Percentiles rank a stretch among this genome's conserved stretches.
Evolutionary conservation across 2,329 filamentous ascomycete genomes (phyloP).

Genomic region (Fonsecaea pugnacius): DNA sequence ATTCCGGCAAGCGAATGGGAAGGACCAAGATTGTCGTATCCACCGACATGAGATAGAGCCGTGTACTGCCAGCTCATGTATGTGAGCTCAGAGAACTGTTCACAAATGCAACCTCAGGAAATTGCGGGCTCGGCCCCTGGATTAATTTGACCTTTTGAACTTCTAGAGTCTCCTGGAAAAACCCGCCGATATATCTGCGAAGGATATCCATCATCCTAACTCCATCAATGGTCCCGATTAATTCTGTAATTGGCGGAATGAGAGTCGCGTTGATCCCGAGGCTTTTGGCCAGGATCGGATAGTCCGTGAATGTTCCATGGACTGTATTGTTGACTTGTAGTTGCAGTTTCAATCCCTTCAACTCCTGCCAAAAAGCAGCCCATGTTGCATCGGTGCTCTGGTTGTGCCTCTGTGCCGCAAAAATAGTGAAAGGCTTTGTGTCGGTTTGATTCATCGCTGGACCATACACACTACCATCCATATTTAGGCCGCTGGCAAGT

Average conservation of each 20-base stretch:
- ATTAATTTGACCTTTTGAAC: constrained; percentile 28
- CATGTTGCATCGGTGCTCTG: constrained; percentile 27
- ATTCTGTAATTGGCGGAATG: constrained; percentile 9
- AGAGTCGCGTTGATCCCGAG: constrained; percentile 20
- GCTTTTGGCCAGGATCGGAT: constrained; percentile 30
- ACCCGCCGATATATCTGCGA: constrained; percentile 30
- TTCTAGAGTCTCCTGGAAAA: constrained; percentile 30
- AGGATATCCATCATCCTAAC: constrained; percentile 28
- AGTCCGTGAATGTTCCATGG: constrained; percentile 36
- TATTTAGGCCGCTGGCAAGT: constrained; percentile 41
- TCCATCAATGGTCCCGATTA: constrained; percentile 32
- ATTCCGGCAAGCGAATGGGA: background rate
- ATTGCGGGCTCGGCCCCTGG: constrained; percentile 28
- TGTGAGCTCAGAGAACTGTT: constrained; percentile 6
- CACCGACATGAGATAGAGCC: background rate
- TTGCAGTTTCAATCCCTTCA: constrained; percentile 29
- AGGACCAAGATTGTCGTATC: background rate
- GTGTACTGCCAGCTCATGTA: background rate
- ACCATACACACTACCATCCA: constrained; percentile 44
- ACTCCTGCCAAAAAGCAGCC: constrained; percentile 32
- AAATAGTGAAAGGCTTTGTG: constrained; percentile 31
- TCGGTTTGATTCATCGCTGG: constrained; percentile 20
- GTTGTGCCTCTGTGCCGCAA: constrained; percentile 29
- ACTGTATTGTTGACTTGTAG: constrained; percentile 23
- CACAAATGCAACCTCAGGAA: constrained; percentile 31